Evolutionary conservation across 495 filamentous ascomycete species (phyloP).

Genomic region (Hapsidospora chrysogenum): DNA sequence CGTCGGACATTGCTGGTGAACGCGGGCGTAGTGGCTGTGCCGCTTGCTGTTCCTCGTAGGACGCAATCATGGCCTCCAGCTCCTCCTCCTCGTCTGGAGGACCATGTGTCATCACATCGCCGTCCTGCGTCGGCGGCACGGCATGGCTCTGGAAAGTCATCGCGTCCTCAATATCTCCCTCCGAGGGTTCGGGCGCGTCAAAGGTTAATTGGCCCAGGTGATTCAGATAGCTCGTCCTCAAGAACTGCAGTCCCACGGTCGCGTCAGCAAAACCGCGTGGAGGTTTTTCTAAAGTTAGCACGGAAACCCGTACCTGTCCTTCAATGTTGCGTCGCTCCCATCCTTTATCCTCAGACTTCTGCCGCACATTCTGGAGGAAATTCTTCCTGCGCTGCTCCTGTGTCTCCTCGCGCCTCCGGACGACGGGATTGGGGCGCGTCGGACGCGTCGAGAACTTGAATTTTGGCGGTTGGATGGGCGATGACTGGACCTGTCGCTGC

Average conservation of each 20-base stretch:
- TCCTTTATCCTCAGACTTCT: constrained; percentile 46
- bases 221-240: neutral
- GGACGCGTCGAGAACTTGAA: constrained; percentile 15
- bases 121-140: neutral
- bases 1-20: constrained; percentile 27
- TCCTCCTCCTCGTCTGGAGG: neutral
- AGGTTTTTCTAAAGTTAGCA: neutral
- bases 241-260: neutral
- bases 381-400: constrained; percentile 39
- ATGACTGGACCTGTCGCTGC: constrained; percentile 16
- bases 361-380: constrained; percentile 66
- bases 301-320: constrained; percentile 1
- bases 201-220: neutral
- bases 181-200: neutral
- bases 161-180: constrained; percentile 4
- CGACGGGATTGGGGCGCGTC: constrained; percentile 20
- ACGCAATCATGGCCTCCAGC: constrained; percentile 9
- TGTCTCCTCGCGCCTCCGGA: constrained; percentile 22
- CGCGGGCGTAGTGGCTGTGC: too few relatives aligned
- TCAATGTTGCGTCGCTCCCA: constrained; percentile 53
- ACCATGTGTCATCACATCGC: neutral
- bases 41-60: constrained; percentile 1
- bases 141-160: neutral
- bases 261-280: too few relatives aligned
- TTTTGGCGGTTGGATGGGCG: constrained; percentile 12